A percentile compares a stretch with the other conserved stretches of the same genome.
Evolutionary conservation across 495 filamentous ascomycete species (phyloP).

Genomic region (Neurospora discreta): DNA sequence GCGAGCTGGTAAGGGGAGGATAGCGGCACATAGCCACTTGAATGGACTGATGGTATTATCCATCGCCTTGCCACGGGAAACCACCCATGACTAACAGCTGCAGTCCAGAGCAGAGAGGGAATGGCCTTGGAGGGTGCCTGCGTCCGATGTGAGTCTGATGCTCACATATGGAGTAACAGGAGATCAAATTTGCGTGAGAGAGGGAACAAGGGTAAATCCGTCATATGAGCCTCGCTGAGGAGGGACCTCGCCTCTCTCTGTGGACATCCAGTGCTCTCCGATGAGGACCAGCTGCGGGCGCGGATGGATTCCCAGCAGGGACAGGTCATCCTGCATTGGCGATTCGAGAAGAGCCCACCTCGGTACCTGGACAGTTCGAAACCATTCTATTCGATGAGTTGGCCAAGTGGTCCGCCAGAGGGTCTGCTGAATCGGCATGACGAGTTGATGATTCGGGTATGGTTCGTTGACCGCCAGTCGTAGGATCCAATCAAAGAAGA

Average conservation of each 20-base stretch:
- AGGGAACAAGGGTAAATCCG: background rate
- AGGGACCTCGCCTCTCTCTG: background rate
- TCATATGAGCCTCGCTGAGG: background rate
- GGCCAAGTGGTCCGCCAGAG: conserved; percentile 4
- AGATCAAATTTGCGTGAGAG: background rate
- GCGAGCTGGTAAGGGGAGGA: background rate
- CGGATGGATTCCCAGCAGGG: background rate
- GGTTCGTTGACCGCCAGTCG: conserved; percentile 8
- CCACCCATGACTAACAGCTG: background rate
- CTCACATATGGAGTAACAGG: background rate
- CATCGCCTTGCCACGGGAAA: background rate
- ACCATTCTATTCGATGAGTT: background rate
- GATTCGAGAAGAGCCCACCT: background rate
- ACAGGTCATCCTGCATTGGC: conserved; percentile 5
- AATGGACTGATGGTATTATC: background rate
- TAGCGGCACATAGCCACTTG: background rate
- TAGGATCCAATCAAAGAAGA: background rate
- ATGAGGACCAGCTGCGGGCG: background rate
- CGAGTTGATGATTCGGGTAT: background rate
- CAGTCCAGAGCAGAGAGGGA: background rate
- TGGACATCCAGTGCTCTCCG: background rate
- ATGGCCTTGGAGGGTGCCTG: background rate
- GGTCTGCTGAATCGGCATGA: background rate
- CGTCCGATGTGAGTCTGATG: background rate
- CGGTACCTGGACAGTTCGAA: background rate